These are phyloP conservation scores for Cytospora leucostoma DNA, from an alignment of 2,329 filamentous ascomycete species.

Conservation along the genomic window DNA sequence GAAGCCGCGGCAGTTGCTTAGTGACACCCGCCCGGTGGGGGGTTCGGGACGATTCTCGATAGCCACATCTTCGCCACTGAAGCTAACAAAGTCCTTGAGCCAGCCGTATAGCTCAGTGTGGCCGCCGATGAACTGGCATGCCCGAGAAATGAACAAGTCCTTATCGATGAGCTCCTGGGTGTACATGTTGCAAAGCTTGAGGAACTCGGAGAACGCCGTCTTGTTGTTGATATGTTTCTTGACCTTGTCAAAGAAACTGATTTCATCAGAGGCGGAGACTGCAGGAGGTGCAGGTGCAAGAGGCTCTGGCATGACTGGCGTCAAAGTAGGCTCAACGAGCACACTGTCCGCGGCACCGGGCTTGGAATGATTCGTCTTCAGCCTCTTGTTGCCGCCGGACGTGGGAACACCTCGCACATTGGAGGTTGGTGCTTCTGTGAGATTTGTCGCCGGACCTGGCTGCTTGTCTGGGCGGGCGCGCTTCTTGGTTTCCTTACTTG, in stretches of 20 bases:
- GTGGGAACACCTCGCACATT: constrained; percentile 40
- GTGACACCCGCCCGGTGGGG: constrained; percentile 79
- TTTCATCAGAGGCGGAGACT: constrained; percentile 79
- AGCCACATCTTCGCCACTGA: constrained; percentile 73
- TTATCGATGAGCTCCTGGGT: constrained; percentile 90
- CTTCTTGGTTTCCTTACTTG: constrained; percentile 89
- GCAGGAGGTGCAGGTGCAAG: constrained; percentile 73
- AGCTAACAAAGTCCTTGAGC: constrained; percentile 82
- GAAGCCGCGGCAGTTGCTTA: constrained; percentile 93
- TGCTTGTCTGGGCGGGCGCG: constrained; percentile 66
- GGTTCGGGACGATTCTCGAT: constrained; percentile 77
- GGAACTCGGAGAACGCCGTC: constrained; percentile 88
- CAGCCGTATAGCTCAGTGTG: constrained; percentile 87
- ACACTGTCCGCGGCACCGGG: constrained; percentile 60
- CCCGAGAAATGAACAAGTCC: constrained; percentile 78
- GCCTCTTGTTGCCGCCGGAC: constrained; percentile 57
- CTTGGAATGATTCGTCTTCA: constrained; percentile 70
- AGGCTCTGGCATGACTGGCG: constrained; percentile 84
- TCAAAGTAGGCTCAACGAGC: constrained; percentile 80
- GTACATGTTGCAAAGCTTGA: constrained; percentile 96
- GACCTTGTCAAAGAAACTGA: constrained; percentile 91
- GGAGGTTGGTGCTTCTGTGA: constrained; percentile 39
- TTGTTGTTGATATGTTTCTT: constrained; percentile 97
- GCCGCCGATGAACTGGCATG: constrained; percentile 80
- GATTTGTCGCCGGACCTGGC: constrained; percentile 46